phyloP scores from a whole-genome alignment of 2,329 filamentous ascomycete genomes.

The Aspergillus pseudonomiae region DNA sequence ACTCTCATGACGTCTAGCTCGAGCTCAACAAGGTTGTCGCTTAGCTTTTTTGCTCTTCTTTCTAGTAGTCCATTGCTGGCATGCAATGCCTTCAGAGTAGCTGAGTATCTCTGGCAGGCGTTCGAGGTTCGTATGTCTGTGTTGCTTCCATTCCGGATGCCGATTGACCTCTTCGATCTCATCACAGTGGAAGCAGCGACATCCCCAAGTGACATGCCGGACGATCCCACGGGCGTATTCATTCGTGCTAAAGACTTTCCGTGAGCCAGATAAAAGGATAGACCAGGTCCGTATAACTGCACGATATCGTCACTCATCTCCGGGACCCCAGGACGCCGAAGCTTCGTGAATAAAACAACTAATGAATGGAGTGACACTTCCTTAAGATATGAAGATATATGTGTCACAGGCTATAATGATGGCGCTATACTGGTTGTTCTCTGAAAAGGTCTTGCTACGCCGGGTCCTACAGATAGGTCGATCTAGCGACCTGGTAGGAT shows the following conservation, averaged over 20 bases:
- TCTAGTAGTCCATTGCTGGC: slow-evolving; percentile 32
- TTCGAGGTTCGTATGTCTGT: background rate
- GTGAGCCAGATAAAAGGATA: slow-evolving; percentile 26
- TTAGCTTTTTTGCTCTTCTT: slow-evolving; percentile 26
- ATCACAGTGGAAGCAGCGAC: slow-evolving; percentile 5
- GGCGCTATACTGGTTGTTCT: slow-evolving; percentile 1
- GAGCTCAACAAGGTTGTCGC: slow-evolving; percentile 23
- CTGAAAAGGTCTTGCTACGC: background rate
- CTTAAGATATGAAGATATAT: slow-evolving; percentile 17
- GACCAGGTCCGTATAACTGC: slow-evolving; percentile 22
- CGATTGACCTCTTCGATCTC: background rate
- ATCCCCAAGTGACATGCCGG: slow-evolving; percentile 14
- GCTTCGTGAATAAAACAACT: slow-evolving; percentile 1
- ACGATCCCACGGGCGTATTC: background rate
- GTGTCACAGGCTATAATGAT: slow-evolving; percentile 16
- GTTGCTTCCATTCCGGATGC: background rate
- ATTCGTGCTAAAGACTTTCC: slow-evolving; percentile 2
- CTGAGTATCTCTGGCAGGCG: slow-evolving; percentile 21
- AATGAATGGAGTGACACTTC: slow-evolving; percentile 15
- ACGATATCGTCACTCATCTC: slow-evolving; percentile 22
- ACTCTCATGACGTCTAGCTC: slow-evolving; percentile 30
- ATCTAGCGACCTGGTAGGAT: background rate
- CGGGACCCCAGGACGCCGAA: background rate
- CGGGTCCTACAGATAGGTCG: background rate
- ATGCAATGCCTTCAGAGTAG: slow-evolving; percentile 25